phyloP scores from a whole-genome alignment of 306 rosid genomes.

The Canavalia ensiformis region DNA sequence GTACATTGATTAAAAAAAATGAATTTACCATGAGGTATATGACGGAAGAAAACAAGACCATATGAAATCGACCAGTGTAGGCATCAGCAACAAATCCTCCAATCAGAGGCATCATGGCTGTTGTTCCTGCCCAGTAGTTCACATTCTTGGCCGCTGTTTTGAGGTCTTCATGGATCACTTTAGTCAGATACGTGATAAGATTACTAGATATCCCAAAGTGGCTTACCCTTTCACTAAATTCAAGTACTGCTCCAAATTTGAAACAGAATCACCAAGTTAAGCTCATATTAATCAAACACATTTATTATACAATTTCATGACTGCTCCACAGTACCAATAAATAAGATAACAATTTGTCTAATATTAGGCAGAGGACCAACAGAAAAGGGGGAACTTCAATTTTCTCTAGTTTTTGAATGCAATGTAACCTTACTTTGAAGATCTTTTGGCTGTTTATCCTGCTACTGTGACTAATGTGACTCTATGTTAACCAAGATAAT shows the following conservation, averaged over 20 bases:
- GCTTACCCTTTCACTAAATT: slow-evolving; percentile 57
- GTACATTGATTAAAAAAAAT: not conserved
- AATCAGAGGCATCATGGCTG: slow-evolving; percentile 61
- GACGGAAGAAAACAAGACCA: slow-evolving; percentile 54
- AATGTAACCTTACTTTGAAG: not conserved
- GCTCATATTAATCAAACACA: not conserved
- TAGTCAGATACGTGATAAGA: slow-evolving; percentile 58
- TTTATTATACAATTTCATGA: not conserved
- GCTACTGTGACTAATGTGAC: too few species aligned
- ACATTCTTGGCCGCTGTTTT: slow-evolving; percentile 61
- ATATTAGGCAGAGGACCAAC: not conserved
- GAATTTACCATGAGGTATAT: slow-evolving; percentile 56
- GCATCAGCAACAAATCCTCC: slow-evolving; percentile 65
- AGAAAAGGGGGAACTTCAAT: not conserved
- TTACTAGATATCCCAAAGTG: slow-evolving; percentile 55
- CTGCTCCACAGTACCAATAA: too few species aligned
- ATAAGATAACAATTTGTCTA: not conserved
- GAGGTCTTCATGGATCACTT: slow-evolving; percentile 63
- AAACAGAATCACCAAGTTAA: not conserved
- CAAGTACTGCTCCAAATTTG: slow-evolving; percentile 48
- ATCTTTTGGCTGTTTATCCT: not conserved
- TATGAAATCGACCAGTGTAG: slow-evolving; percentile 59
- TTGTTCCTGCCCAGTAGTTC: slow-evolving; percentile 64
- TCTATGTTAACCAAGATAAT: not conserved
- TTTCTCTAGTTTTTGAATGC: not conserved